Percentiles rank a stretch among this genome's conserved stretches.
phyloP scores from a whole-genome alignment of 1,284 basidiomycete genomes.

The Ceratorhiza oryzae-sativae region DNA sequence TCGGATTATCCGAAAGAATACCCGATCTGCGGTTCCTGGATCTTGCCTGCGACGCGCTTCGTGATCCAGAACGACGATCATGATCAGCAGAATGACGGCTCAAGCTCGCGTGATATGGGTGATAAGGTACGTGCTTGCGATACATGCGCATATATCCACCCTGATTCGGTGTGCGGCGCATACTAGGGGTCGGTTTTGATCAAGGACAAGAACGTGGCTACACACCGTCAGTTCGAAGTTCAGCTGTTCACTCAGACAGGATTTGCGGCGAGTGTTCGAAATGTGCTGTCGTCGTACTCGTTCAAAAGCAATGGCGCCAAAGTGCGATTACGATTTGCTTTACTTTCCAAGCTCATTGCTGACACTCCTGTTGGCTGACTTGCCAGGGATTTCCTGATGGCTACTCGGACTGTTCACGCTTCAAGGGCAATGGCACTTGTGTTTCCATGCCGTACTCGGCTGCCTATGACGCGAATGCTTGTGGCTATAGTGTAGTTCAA shows the following conservation, averaged over 20 bases:
- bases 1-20: slow-evolving; percentile 37
- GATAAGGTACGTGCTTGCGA: neutral
- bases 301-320: slow-evolving; percentile 35
- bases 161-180: no score
- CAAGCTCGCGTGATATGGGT: slow-evolving; percentile 37
- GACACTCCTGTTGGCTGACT: neutral
- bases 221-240: slow-evolving; percentile 31
- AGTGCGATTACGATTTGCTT: neutral
- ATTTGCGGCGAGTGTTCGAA: slow-evolving; percentile 25
- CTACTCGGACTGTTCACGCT: slow-evolving; percentile 33
- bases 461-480: slow-evolving; percentile 33
- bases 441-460: slow-evolving; percentile 36
- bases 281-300: slow-evolving; percentile 29
- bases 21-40: slow-evolving; percentile 37
- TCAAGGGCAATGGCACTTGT: slow-evolving; percentile 26
- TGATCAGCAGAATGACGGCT: slow-evolving; percentile 33
- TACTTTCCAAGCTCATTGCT: no score
- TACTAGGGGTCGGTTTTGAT: slow-evolving; percentile 25
- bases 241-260: slow-evolving; percentile 33
- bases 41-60: slow-evolving; percentile 30
- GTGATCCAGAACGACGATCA: slow-evolving; percentile 37
- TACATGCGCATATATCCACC: neutral
- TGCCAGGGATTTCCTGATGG: slow-evolving; percentile 33
- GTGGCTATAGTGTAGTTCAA: slow-evolving; percentile 27
- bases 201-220: slow-evolving; percentile 33